A percentile compares a stretch with the other conserved stretches of the same genome.
Conservation (phyloP, 2,329 filamentous ascomycete species). For the Penicillium sp. region DNA sequence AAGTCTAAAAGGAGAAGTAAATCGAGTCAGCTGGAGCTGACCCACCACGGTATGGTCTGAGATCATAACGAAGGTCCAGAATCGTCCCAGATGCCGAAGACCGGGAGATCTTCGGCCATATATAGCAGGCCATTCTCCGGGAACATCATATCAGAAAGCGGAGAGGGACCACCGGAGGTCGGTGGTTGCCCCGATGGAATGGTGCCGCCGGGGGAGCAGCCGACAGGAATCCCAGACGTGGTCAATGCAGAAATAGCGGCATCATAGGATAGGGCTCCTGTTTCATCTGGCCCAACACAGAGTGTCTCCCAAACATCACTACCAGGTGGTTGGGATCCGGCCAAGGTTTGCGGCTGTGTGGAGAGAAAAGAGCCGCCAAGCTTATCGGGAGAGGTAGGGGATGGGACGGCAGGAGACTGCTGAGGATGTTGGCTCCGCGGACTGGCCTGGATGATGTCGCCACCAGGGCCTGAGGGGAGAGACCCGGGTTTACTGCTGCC, state of each 20-base stretch:
- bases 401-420: conserved; percentile 14
- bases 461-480: conserved; percentile 2
- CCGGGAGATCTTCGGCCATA: conserved; percentile 34
- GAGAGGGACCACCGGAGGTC: conserved; percentile 26
- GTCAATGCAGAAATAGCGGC: conserved; percentile 34
- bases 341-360: conserved; percentile 13
- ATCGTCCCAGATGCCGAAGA: conserved; percentile 33
- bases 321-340: conserved; percentile 12
- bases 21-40: background rate
- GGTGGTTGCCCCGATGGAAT: conserved; percentile 20
- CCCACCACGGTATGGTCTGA: background rate
- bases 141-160: conserved; percentile 33
- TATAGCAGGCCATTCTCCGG: conserved; percentile 35
- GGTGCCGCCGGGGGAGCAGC: conserved; percentile 32
- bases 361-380: conserved; percentile 12
- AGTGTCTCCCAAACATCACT: conserved; percentile 32
- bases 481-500: conserved; percentile 13
- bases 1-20: background rate
- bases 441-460: conserved; percentile 5
- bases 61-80: conserved; percentile 6
- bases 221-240: conserved; percentile 33
- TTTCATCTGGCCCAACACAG: conserved; percentile 20
- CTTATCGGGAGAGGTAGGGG: conserved; percentile 27
- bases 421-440: conserved; percentile 8
- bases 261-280: conserved; percentile 27